Evolutionary conservation across 257 asterid species (phyloP).

Genomic region (Penstemon newberryi): DNA sequence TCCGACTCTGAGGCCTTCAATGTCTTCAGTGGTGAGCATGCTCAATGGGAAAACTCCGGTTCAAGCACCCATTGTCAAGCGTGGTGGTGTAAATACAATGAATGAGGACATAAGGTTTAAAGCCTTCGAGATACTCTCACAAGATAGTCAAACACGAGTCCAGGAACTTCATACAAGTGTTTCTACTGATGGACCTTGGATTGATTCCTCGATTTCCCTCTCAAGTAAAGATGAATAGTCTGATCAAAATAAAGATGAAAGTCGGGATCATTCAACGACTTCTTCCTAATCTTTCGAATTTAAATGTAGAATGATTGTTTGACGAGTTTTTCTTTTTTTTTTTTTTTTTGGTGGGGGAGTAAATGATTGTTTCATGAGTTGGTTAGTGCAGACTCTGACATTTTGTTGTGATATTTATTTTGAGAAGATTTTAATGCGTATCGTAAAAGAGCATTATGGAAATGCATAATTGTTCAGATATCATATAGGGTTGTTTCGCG

Average conservation of each 20-base stretch:
- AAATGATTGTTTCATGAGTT: not conserved
- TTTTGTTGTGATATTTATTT: conserved; percentile 7
- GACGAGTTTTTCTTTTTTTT: not conserved
- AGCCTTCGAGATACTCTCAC: conserved; percentile 64
- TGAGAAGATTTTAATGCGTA: not conserved
- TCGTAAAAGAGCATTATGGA: no score
- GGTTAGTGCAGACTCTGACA: not conserved
- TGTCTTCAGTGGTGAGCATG: conserved; percentile 88
- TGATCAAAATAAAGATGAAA: conserved; percentile 34
- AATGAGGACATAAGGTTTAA: conserved; percentile 55
- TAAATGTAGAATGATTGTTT: conserved; percentile 16
- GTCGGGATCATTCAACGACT: conserved; percentile 36
- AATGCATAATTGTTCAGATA: no score
- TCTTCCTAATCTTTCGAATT: conserved; percentile 36
- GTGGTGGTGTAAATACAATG: conserved; percentile 19
- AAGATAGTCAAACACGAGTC: conserved; percentile 61
- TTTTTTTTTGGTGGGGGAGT: not conserved
- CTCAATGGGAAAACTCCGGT: conserved; percentile 76
- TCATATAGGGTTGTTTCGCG: no score
- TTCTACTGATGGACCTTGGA: conserved; percentile 74
- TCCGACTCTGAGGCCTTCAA: conserved; percentile 72
- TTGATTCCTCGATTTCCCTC: conserved; percentile 51
- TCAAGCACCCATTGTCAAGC: conserved; percentile 69
- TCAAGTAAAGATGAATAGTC: conserved; percentile 37
- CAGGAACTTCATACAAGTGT: conserved; percentile 42